Evolutionary conservation across 2,329 filamentous ascomycete genomes (phyloP).

Genomic region (Arthrinium phaeospermum): DNA sequence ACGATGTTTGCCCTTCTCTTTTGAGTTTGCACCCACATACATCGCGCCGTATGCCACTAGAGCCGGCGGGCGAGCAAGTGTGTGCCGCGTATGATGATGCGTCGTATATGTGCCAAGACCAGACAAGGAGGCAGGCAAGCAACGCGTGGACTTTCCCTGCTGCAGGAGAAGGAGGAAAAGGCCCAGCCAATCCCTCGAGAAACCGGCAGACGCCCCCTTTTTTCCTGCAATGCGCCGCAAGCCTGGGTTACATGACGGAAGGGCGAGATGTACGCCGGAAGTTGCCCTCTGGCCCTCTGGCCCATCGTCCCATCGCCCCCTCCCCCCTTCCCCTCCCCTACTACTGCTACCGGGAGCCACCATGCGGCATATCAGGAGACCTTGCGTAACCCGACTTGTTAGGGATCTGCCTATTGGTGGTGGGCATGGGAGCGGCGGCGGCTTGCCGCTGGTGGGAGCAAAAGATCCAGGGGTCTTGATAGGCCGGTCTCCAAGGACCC

Average conservation of each 20-base stretch:
- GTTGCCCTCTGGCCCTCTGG: not conserved
- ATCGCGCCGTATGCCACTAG: not conserved
- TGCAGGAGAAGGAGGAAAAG: too few relatives aligned
- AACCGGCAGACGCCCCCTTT: slow-evolving; percentile 1
- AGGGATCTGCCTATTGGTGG: not conserved
- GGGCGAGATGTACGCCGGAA: not conserved
- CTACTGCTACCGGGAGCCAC: not conserved
- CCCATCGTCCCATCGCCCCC: not conserved
- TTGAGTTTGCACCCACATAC: not conserved
- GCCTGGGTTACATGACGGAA: not conserved
- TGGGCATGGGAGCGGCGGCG: not conserved
- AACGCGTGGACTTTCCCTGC: not conserved
- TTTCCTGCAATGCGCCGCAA: slow-evolving; percentile 6
- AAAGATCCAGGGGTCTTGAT: not conserved
- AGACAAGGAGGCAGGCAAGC: not conserved
- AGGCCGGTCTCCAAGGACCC: not conserved
- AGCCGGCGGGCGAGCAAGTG: not conserved
- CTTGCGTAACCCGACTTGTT: not conserved
- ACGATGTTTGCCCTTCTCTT: not conserved
- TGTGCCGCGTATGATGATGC: not conserved
- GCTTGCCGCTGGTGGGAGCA: not conserved
- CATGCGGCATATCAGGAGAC: not conserved
- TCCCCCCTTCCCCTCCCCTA: not conserved
- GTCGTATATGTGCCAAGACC: not conserved
- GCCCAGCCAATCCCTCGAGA: not conserved